Evolutionary conservation across 345 rosid species (phyloP), one percentile per base, ranked within the genome.

Genomic region (Lenwebbia sp.): DNA sequence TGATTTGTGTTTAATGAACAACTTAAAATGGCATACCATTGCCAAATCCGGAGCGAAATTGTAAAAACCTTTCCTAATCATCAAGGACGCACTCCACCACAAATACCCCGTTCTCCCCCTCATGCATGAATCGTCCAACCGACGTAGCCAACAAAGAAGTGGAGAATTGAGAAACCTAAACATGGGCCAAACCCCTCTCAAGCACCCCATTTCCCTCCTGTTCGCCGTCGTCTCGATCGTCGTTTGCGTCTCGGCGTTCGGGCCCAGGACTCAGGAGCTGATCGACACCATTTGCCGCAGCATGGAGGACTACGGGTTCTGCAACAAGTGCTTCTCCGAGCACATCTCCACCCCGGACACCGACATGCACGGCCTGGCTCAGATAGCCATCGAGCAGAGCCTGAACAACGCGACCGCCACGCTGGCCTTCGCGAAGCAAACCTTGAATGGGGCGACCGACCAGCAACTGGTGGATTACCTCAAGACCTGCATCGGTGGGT

Each of bases 231-330:
- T 7, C 33, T 41, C 51, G 37, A 13, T 25, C 37, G 14, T 40
- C 52, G 25, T 41, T 7, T 47, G 49, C 74, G 15, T 5, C 30
- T 14, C 22, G 21, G 60, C 75, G 2, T 9, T 15, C 5, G 55
- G 65, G 7, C 51, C 74, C 19, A 2, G 7, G 57, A 58, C 41
- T 30, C 82, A 86, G 40, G 30, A 22, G 28, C 76, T 33, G 26
- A 86, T 86, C 30, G 81, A 57, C n/a, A 3, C 26, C 56, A 58
- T 82, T 23, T 86, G 87, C 58, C 37, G 56, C 53, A 23, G 17
- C 26, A 47, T 54, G 87, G 87, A 82, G 82, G 84, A 86, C 74
- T 82, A 82, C 25, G 85, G 60, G 21, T 82, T 55, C 50, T 86
- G 87, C 81, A 19, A 56, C 58, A 57, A 33, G 58, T 54, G 83